A percentile compares a stretch with the other conserved stretches of the same genome.
Conservation (phyloP, 2,329 filamentous ascomycete species). For the Calonectria multiphialidica region DNA sequence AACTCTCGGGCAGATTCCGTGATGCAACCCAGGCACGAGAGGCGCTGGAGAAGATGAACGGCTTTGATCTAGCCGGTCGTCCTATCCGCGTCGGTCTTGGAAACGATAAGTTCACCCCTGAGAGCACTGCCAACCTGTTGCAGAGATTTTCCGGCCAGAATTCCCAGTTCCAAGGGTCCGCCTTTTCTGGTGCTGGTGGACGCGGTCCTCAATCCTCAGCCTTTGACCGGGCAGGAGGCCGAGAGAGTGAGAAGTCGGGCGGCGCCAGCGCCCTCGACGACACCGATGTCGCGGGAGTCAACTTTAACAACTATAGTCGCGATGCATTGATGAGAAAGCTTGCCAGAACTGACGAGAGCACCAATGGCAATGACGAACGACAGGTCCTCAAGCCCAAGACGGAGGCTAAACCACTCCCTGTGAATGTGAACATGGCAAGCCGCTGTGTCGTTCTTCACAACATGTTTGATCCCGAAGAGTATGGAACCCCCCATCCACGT, state of each 20-base stretch:
- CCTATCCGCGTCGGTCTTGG: constrained; percentile 98
- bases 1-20: constrained; percentile 74
- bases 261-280: constrained; percentile 97
- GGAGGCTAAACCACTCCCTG: constrained; percentile 81
- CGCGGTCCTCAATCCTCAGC: constrained; percentile 86
- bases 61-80: constrained; percentile 96
- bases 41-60: constrained; percentile 98
- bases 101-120: constrained; percentile 99
- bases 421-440: constrained; percentile 92
- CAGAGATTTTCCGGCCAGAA: constrained; percentile 91
- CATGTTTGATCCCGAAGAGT: constrained; percentile 94
- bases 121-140: constrained; percentile 92
- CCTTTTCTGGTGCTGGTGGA: constrained; percentile 90
- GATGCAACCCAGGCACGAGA: constrained; percentile 93
- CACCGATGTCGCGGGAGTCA: constrained; percentile 96
- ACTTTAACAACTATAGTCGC: constrained; percentile 99
- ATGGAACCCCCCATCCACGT: constrained; percentile 57
- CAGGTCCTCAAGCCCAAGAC: constrained; percentile 83
- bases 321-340: constrained; percentile 99
- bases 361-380: constrained; percentile 75
- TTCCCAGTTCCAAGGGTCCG: constrained; percentile 86
- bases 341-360: constrained; percentile 89
- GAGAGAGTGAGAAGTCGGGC: constrained; percentile 90
- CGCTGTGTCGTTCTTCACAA: constrained; percentile 95
- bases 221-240: constrained; percentile 91